A percentile compares a stretch with the other conserved stretches of the same genome.
Evolutionary conservation across 2,329 filamentous ascomycete genomes (phyloP).

Genomic region (Alternaria sp.): DNA sequence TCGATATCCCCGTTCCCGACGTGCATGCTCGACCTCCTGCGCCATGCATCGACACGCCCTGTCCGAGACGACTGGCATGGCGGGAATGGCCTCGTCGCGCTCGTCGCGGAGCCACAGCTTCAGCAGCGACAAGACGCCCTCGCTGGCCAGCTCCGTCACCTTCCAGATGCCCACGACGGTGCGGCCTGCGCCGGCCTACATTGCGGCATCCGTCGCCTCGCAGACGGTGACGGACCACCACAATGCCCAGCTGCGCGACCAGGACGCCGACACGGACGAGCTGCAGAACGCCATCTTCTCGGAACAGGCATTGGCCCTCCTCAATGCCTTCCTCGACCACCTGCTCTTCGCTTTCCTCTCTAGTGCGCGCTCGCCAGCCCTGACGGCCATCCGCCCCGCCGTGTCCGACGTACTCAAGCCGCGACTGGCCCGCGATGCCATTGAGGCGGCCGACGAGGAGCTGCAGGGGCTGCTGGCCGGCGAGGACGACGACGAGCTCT

Average conservation of each 20-base stretch:
- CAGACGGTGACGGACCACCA: slow-evolving; percentile 91
- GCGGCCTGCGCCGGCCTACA: slow-evolving; percentile 82
- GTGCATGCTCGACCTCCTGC: slow-evolving; percentile 3
- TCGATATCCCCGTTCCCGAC: neutral
- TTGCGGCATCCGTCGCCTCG: slow-evolving; percentile 84
- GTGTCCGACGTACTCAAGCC: slow-evolving; percentile 87
- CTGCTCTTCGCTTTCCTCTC: slow-evolving; percentile 90
- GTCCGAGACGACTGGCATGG: slow-evolving; percentile 42
- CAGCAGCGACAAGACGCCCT: slow-evolving; percentile 71
- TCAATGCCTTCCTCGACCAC: slow-evolving; percentile 94
- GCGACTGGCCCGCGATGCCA: slow-evolving; percentile 83
- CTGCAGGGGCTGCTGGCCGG: slow-evolving; percentile 87
- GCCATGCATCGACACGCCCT: slow-evolving; percentile 45
- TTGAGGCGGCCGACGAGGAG: slow-evolving; percentile 83
- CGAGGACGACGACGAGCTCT: slow-evolving; percentile 60
- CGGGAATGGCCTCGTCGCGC: slow-evolving; percentile 43
- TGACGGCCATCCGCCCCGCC: slow-evolving; percentile 78
- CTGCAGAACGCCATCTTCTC: slow-evolving; percentile 76
- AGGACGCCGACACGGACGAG: slow-evolving; percentile 66
- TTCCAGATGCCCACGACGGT: slow-evolving; percentile 70
- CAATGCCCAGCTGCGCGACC: slow-evolving; percentile 73
- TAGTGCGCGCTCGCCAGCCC: slow-evolving; percentile 74
- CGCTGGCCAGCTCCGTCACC: slow-evolving; percentile 58
- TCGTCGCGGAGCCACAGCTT: slow-evolving; percentile 59
- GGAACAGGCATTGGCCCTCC: slow-evolving; percentile 72